Conservation (phyloP, 257 asterid genomes). For the Capsicum baccatum region DNA sequence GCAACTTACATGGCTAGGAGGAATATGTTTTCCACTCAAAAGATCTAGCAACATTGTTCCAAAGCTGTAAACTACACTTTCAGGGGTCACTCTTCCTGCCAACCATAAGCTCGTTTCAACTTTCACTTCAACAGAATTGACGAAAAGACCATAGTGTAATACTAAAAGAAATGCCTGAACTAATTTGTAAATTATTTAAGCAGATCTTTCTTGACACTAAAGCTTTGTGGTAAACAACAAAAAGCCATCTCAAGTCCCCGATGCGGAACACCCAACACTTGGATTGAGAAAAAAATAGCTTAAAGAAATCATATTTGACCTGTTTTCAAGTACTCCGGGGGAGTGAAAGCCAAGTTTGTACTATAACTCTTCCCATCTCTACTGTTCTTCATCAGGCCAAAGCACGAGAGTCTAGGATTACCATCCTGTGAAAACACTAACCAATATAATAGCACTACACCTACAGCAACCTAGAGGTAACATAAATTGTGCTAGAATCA, state of each 20-base stretch:
- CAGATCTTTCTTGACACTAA: neutral
- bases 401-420: slow-evolving; percentile 63
- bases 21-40: slow-evolving; percentile 63
- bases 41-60: slow-evolving; percentile 64
- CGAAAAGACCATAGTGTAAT: neutral
- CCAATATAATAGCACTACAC: slow-evolving; percentile 3
- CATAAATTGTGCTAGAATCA: neutral
- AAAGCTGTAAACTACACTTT: slow-evolving; percentile 60
- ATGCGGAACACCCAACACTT: neutral
- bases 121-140: neutral
- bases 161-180: neutral
- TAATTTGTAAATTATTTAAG: neutral
- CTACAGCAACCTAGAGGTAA: neutral
- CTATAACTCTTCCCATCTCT: slow-evolving; percentile 63
- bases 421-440: slow-evolving; percentile 44
- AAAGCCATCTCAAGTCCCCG: neutral
- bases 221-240: neutral
- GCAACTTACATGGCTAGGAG: slow-evolving; percentile 59
- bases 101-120: slow-evolving; percentile 25
- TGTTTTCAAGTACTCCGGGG: slow-evolving; percentile 59
- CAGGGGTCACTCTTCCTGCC: slow-evolving; percentile 60
- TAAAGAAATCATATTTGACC: slow-evolving; percentile 35
- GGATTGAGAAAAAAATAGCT: slow-evolving; percentile 2
- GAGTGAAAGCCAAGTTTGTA: slow-evolving; percentile 61
- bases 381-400: slow-evolving; percentile 61